Base-by-base conservation (phyloP, 805 yeast genomes). In the Lachancea fermentati region DNA sequence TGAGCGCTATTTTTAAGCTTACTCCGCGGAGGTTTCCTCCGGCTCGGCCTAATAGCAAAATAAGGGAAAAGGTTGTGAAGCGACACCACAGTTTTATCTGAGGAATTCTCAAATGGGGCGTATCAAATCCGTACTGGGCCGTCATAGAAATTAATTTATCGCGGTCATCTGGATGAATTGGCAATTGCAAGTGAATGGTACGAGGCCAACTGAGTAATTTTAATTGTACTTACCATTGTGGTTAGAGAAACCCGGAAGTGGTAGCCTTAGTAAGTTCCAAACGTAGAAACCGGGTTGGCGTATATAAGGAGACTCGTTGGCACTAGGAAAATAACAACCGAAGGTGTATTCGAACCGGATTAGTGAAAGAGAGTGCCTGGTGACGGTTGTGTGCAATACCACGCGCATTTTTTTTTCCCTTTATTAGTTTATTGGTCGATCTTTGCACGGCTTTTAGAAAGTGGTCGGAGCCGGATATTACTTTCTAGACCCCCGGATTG, bases 1-100 rank as follows among this genome's bases (percentile, higher is more conserved):
- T 22, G 26, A 32, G 35, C 19, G 25, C 13, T 32, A 12, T 18
- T 16, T 18, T 16, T 18, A 16, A 32, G 25, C n/a, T 18, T 16
- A 22, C 26, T 22, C 14, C 13, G 18, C 19, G 35, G 19, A 32
- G 14, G 26, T 9, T 6, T n/a, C 12, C 19, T 16, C 14, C 26
- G 29, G 24, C 28, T 38, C 13, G 34, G 24, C 31, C 28, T 41
- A 16, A 44, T 29, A 8, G 19, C 26, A 12, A 11, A 13, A 30
- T 17, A 19, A 37, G 19, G 31, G n/a, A 29, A 18, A 19, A n/a
- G n/a, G n/a, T n/a, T n/a, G n/a, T n/a, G n/a, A n/a, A n/a, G n/a
- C n/a, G n/a, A n/a, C n/a, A n/a, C n/a, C n/a, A n/a, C n/a, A n/a
- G n/a, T n/a, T n/a, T n/a, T n/a, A n/a, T n/a, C n/a, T n/a, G n/a